phyloP scores from a whole-genome alignment of 306 rosid genomes.

The Luffa aegyptiaca region DNA sequence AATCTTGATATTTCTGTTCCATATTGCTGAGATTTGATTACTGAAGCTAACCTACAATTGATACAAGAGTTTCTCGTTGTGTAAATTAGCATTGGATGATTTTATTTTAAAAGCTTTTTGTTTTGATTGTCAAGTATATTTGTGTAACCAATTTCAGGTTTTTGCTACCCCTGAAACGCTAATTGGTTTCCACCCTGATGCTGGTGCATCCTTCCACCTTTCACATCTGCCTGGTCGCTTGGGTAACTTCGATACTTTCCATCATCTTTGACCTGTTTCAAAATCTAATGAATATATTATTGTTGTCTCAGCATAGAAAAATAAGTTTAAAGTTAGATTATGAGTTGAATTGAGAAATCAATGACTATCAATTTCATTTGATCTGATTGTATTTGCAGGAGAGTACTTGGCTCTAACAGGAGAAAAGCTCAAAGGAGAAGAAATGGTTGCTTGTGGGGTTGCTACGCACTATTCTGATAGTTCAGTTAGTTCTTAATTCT shows the following conservation, averaged over 20 bases:
- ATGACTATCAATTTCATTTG: not conserved
- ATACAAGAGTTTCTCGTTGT: not conserved
- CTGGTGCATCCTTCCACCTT: slow-evolving; percentile 89
- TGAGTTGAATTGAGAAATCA: not conserved
- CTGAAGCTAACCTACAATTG: not conserved
- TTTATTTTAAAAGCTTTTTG: not conserved
- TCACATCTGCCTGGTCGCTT: slow-evolving; percentile 79
- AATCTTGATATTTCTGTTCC: not conserved
- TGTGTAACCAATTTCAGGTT: slow-evolving; percentile 35
- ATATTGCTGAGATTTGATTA: not conserved
- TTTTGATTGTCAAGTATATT: not conserved
- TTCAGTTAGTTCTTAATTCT: slow-evolving; percentile 41
- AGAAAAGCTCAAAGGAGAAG: slow-evolving; percentile 64
- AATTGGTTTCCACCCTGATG: slow-evolving; percentile 97
- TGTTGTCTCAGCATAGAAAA: not conserved
- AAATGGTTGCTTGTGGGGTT: slow-evolving; percentile 82
- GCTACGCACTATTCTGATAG: slow-evolving; percentile 73
- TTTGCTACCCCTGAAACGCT: slow-evolving; percentile 90
- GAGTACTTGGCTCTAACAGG: slow-evolving; percentile 89
- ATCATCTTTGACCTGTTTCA: slow-evolving; percentile 5
- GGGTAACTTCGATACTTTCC: slow-evolving; percentile 37
- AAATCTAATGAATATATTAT: not conserved
- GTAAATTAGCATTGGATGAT: not conserved
- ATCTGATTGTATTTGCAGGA: slow-evolving; percentile 33
- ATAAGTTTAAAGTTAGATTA: not conserved